Base-by-base conservation (phyloP, 139 green algal species). In the Volvox reticuliferus region DNA sequence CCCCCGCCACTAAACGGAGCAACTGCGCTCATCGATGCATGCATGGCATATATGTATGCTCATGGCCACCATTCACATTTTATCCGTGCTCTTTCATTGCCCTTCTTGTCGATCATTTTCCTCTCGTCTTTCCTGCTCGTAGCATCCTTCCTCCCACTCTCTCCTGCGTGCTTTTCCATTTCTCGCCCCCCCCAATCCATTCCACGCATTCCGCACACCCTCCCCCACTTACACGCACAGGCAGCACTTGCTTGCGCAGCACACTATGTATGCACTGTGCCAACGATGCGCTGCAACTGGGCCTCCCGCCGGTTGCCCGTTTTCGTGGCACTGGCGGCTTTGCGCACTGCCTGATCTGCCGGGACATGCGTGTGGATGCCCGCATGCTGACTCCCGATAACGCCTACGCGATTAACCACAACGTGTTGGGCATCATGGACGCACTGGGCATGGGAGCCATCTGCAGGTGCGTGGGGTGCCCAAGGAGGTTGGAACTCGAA, bases 361-460 rank as follows among this genome's bases (percentile, higher is more conserved):
- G 88, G 18, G 44, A 82, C 2, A 92, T 63, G 5, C 65, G 78
- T 1, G 65, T 76, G 16, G 80, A 92, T 32, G 68, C 80, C 9
- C 61, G 79, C 28, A 32, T 44, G 35, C 88, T 89, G 18, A 88
- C 50, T 1, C 79, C 82, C 22, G 65, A 75, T 22, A 62, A n/a
- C 33, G 80, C 88, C 14, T 85, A 85, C 37, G 12, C 30, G 35
- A n/a, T 68, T 30, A 92, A 92, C 80, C 67, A 85, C 50, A 83
- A 78, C 50, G 13, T 89, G 16, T 85, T 92, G 88, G 67, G 68
- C 1, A 55, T 92, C 30, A 89, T 89, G 88, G 88, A 92, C 30
- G 88, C 37, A n/a, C 88, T 92, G 78, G 67, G 67, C 16, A 61
- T 92, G 67, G 67, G 44, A 9, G 88, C 24, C 1, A 77, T 22